Conservation (phyloP, 805 yeast species). For the Starmerella floris region DNA sequence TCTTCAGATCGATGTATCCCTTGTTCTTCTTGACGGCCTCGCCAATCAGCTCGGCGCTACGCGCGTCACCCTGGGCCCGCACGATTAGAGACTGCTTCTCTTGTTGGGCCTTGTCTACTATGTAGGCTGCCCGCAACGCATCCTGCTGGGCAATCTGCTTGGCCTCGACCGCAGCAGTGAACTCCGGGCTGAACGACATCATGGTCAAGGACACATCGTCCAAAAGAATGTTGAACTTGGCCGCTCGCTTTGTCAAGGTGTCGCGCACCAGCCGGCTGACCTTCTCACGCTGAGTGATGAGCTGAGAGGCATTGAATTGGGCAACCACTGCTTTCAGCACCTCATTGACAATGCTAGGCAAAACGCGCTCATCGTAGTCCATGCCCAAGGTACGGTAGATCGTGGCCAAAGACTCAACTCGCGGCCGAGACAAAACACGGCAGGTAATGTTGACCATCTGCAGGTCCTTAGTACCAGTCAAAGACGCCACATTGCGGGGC, state of each 20-base stretch:
- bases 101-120: constrained; percentile 93
- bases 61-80: constrained; percentile 96
- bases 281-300: constrained; percentile 97
- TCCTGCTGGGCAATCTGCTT: constrained; percentile 99
- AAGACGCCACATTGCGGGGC: constrained; percentile 88
- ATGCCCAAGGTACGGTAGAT: constrained; percentile 85
- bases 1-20: constrained; percentile 92
- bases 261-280: constrained; percentile 87
- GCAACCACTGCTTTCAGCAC: constrained; percentile 94
- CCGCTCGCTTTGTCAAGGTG: constrained; percentile 78
- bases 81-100: constrained; percentile 96
- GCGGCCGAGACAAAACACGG: constrained; percentile 87
- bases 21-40: constrained; percentile 94
- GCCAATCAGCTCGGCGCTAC: constrained; percentile 95
- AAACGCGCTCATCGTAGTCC: constrained; percentile 92
- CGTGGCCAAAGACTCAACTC: constrained; percentile 58
- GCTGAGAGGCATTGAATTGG: constrained; percentile 94
- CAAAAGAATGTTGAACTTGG: constrained; percentile 68
- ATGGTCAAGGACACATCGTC: constrained; percentile 94
- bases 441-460: constrained; percentile 99
- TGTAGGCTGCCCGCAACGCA: constrained; percentile 94
- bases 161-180: constrained; percentile 94
- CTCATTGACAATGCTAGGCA: constrained; percentile 96
- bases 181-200: constrained; percentile 97
- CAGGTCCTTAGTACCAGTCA: constrained; percentile 95